Conservation (phyloP, 1,139 yeast genomes). For the Kodamaea ohmeri region DNA sequence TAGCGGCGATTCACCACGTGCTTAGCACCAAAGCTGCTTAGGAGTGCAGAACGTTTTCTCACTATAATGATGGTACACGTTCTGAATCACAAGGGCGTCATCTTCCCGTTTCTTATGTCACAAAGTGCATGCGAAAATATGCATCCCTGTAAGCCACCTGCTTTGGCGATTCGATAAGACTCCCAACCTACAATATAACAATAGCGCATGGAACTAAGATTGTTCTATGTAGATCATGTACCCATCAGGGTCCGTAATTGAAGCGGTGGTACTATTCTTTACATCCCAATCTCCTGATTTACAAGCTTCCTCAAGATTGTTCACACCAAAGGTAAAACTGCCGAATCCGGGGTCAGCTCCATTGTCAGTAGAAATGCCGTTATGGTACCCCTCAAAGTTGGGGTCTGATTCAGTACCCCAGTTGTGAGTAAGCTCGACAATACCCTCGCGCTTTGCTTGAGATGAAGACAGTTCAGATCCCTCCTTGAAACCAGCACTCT, state of each 20-base stretch:
- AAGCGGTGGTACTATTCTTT: background rate
- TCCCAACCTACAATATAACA: too few relatives aligned
- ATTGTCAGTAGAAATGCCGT: slow-evolving; percentile 59
- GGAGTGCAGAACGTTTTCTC: background rate
- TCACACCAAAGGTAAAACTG: slow-evolving; percentile 69
- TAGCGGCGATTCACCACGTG: slow-evolving; percentile 3
- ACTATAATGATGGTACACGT: too few relatives aligned
- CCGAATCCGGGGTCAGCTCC: slow-evolving; percentile 71
- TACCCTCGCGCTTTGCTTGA: slow-evolving; percentile 54
- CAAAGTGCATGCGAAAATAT: background rate
- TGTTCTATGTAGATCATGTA: slow-evolving; percentile 1
- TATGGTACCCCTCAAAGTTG: slow-evolving; percentile 66
- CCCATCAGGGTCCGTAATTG: slow-evolving; percentile 4
- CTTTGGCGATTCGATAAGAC: too few relatives aligned
- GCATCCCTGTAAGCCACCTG: too few relatives aligned
- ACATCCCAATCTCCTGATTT: background rate
- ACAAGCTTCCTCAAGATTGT: background rate
- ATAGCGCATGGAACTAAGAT: too few relatives aligned
- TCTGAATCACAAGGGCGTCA: too few relatives aligned
- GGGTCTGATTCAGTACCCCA: slow-evolving; percentile 89
- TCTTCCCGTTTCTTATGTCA: background rate
- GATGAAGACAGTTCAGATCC: slow-evolving; percentile 28
- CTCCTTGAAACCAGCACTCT: slow-evolving; percentile 35
- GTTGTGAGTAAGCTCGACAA: slow-evolving; percentile 88
- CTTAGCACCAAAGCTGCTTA: background rate